Base-by-base conservation (phyloP, 2,329 filamentous ascomycete genomes). In the Albophoma yamanashiensis region DNA sequence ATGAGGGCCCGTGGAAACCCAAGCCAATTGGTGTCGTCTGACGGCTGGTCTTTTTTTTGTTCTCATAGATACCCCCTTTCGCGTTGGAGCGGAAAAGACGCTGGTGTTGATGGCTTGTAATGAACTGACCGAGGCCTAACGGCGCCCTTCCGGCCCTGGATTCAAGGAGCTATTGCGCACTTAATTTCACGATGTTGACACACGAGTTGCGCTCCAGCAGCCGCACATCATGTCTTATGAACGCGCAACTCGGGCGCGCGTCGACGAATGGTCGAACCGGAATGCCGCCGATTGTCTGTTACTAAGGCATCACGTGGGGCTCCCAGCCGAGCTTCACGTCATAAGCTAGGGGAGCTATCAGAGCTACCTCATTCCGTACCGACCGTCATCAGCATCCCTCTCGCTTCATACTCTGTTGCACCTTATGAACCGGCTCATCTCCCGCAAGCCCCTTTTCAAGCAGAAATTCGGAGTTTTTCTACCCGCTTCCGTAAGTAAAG, bases 11-110 rank as follows among this genome's bases (percentile, higher is more conserved):
- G 2, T 86, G 83, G 83, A 78, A 77, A 61, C 76, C 82, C 12
- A 83, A 80, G 65, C 83, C 83, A 0, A 85, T 86, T 64, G 83
- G 83, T 6, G 73, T 81, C 58, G 75, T 80, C 11, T 85, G 66
- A 57, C 17, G 55, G 39, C 6, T 5, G 2, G 15, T 34, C 9
- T n/a, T 20, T 36, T 52, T 20, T 52, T 34, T 36, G 27, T 47
- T 25, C 4, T 25, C 3, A 27, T 39, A 57, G 55, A 57, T 57
- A 45, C 55, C 55, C 55, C 38, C 17, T 20, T 43, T 27, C 11
- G 20, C 34, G 50, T 20, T n/a, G 8, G 27, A 36, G 50, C 50
- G 9, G 15, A 11, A 11, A 12, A 34, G 27, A 27, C 22, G 27
- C 27, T 52, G 8, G 9, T 12, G 17, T 34, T 52, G 27, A 52